Evolutionary conservation across 352 stramenopile genomes (phyloP).

Genomic region (Thalassiosira pacifica): DNA sequence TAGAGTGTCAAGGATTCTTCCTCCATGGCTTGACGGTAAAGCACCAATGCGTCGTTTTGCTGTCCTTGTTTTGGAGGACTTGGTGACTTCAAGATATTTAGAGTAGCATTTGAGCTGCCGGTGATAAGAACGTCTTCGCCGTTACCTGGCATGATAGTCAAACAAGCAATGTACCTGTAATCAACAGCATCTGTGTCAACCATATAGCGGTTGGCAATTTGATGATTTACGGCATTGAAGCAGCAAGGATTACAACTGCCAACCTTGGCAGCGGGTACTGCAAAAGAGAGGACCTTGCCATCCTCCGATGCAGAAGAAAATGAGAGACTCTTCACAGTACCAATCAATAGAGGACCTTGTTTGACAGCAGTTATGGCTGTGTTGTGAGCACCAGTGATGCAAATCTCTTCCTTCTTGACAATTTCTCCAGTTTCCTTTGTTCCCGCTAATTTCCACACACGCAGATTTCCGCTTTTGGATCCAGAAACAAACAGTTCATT

Average conservation of each 20-base stretch:
- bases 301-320: slow-evolving; percentile 48
- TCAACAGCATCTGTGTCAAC: slow-evolving; percentile 8
- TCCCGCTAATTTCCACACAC: slow-evolving; percentile 42
- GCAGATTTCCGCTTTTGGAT: slow-evolving; percentile 31
- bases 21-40: slow-evolving; percentile 47
- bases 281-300: slow-evolving; percentile 53
- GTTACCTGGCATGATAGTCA: slow-evolving; percentile 4
- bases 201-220: slow-evolving; percentile 39
- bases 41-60: slow-evolving; percentile 45
- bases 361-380: slow-evolving; percentile 29
- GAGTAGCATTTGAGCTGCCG: slow-evolving; percentile 24
- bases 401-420: slow-evolving; percentile 30
- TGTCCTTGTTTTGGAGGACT: not conserved
- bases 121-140: slow-evolving; percentile 7
- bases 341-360: slow-evolving; percentile 2
- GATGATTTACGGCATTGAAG: slow-evolving; percentile 43
- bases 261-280: slow-evolving; percentile 20
- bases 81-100: slow-evolving; percentile 40
- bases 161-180: slow-evolving; percentile 22
- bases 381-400: slow-evolving; percentile 43
- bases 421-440: slow-evolving; percentile 23
- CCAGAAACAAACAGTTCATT: slow-evolving; percentile 40
- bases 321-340: slow-evolving; percentile 9
- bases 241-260: slow-evolving; percentile 23
- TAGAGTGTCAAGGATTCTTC: slow-evolving; percentile 51